Percentiles rank a stretch among this genome's conserved stretches.
phyloP scores from a whole-genome alignment of 2,329 filamentous ascomycete species.

The Calonectria crousiana region DNA sequence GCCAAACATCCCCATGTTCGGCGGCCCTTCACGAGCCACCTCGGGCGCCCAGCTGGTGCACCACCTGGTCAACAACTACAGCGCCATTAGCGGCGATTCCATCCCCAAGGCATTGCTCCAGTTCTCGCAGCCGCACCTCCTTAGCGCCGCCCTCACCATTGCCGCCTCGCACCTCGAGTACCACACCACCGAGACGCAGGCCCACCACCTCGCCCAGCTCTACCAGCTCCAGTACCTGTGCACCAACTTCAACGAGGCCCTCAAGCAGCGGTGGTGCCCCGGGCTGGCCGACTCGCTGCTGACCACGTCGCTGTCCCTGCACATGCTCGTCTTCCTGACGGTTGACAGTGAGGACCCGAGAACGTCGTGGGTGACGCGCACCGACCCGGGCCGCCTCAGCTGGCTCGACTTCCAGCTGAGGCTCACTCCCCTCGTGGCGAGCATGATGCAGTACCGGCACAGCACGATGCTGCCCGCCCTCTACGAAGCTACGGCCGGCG shows the following conservation, averaged over 20 bases:
- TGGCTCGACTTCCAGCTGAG: slow-evolving; percentile 15
- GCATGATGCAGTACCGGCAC: background rate
- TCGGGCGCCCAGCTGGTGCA: background rate
- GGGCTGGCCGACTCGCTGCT: slow-evolving; percentile 8
- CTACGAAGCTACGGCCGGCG: slow-evolving; percentile 5
- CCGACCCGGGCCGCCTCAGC: slow-evolving; percentile 2
- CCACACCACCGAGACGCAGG: background rate
- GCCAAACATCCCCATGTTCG: background rate
- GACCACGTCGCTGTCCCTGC: slow-evolving; percentile 13
- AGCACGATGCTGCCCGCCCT: slow-evolving; percentile 5
- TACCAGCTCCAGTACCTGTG: slow-evolving; percentile 7
- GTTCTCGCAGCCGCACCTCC: background rate
- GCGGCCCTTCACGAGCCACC: background rate
- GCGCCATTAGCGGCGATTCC: background rate
- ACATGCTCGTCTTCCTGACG: slow-evolving; percentile 11
- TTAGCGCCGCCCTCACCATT: slow-evolving; percentile 6
- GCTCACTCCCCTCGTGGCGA: background rate
- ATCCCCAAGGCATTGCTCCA: background rate
- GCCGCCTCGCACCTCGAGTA: slow-evolving; percentile 11
- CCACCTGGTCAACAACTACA: slow-evolving; percentile 9
- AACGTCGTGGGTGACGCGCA: slow-evolving; percentile 8
- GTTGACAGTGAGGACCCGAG: slow-evolving; percentile 3
- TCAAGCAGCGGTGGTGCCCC: background rate
- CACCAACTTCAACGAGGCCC: background rate
- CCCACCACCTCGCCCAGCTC: slow-evolving; percentile 11